phyloP scores from a whole-genome alignment of 2,329 filamentous ascomycete species.

The Neophaeococcomyces mojaviensis region DNA sequence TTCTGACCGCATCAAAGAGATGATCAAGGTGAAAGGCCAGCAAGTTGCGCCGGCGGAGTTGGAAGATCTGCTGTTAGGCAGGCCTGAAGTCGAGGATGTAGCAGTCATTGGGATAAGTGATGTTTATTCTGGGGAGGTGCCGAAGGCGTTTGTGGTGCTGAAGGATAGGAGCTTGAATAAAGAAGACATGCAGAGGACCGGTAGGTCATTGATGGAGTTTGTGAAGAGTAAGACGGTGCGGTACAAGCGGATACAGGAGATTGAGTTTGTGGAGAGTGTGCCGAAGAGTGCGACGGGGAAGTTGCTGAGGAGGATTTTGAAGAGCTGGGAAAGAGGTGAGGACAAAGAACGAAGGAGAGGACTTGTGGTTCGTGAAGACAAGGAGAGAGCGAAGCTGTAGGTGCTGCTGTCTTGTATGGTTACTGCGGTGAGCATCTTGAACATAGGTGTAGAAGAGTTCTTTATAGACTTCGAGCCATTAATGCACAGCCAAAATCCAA shows the following conservation, averaged over 20 bases:
- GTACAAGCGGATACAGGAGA: slow-evolving; percentile 29
- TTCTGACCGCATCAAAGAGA: slow-evolving; percentile 37
- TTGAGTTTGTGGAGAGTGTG: slow-evolving; percentile 42
- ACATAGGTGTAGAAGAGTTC: too few species aligned
- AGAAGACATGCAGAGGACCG: slow-evolving; percentile 51
- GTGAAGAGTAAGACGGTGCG: slow-evolving; percentile 27
- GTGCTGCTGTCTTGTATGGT: too few species aligned
- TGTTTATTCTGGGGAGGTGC: slow-evolving; percentile 54
- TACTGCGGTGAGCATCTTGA: too few species aligned
- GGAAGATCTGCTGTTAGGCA: slow-evolving; percentile 50
- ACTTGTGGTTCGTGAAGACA: slow-evolving; percentile 1
- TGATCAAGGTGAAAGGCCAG: slow-evolving; percentile 56
- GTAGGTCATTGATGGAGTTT: slow-evolving; percentile 37
- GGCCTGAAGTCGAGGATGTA: slow-evolving; percentile 53
- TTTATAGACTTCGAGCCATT: too few species aligned
- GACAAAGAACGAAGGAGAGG: slow-evolving; percentile 5
- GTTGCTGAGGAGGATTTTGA: slow-evolving; percentile 58
- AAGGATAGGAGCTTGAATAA: slow-evolving; percentile 40
- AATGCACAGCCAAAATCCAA: too few species aligned
- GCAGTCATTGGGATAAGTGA: slow-evolving; percentile 63
- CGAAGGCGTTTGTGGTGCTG: slow-evolving; percentile 65
- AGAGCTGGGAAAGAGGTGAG: slow-evolving; percentile 27
- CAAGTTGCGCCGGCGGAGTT: slow-evolving; percentile 57
- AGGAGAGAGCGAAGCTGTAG: slow-evolving; percentile 3
- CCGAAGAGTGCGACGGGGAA: slow-evolving; percentile 70